phyloP scores from a whole-genome alignment of 2,329 filamentous ascomycete species.

The Grosmannia huntii region DNA sequence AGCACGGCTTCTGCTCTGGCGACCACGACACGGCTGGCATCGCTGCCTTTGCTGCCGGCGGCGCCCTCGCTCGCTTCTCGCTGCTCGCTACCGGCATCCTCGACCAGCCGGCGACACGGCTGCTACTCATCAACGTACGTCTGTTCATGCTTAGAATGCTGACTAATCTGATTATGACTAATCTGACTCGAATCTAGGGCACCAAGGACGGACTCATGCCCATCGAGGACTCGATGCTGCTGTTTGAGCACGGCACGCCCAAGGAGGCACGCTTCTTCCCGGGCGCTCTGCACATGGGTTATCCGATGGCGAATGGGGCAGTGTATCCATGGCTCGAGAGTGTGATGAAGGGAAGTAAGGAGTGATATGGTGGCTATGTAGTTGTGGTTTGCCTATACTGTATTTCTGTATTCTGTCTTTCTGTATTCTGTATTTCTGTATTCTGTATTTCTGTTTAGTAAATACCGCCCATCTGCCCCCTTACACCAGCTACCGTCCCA shows the following conservation, averaged over 20 bases:
- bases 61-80: conserved; percentile 48
- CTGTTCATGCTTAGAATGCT: too few species aligned
- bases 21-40: conserved; percentile 30
- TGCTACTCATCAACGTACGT: conserved; percentile 48
- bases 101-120: conserved; percentile 38
- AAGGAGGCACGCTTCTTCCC: conserved; percentile 55
- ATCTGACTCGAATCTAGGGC: conserved; percentile 34
- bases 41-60: conserved; percentile 24
- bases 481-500: conserved; percentile 57
- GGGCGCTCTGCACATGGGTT: conserved; percentile 53
- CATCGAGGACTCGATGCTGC: conserved; percentile 52
- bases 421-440: background rate
- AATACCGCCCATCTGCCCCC: too few species aligned
- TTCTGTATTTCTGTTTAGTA: background rate
- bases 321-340: conserved; percentile 52
- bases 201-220: conserved; percentile 53
- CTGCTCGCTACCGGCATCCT: conserved; percentile 47
- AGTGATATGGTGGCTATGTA: background rate
- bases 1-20: conserved; percentile 42
- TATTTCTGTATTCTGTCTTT: background rate
- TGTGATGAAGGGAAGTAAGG: conserved; percentile 36
- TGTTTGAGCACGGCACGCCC: conserved; percentile 50
- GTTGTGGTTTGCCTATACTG: too few species aligned
- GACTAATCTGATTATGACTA: too few species aligned
- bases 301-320: conserved; percentile 43